Percentiles rank a stretch among this genome's conserved stretches.
phyloP scores from a whole-genome alignment of 2,329 filamentous ascomycete genomes.

The Alternaria triticina region DNA sequence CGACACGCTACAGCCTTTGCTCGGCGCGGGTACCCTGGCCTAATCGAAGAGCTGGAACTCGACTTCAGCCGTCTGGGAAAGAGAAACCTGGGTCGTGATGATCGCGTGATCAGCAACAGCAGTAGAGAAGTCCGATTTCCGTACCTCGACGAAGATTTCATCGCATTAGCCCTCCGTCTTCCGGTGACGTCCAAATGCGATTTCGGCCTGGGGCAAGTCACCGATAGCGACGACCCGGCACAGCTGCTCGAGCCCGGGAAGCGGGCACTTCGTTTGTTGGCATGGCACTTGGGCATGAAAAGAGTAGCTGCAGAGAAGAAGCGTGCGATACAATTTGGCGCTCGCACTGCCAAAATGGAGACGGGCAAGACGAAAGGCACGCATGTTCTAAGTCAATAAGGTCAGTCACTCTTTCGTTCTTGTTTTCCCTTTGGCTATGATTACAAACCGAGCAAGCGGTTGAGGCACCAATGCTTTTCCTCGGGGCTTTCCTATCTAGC shows the following conservation, averaged over 20 bases:
- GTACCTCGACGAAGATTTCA: constrained; percentile 84
- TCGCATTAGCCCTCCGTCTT: constrained; percentile 76
- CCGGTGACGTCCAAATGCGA: constrained; percentile 89
- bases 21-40: constrained; percentile 70
- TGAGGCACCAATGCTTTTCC: constrained; percentile 32
- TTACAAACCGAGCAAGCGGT: constrained; percentile 35
- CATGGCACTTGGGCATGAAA: constrained; percentile 74
- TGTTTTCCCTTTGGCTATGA: constrained; percentile 31
- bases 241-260: constrained; percentile 76
- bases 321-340: constrained; percentile 70
- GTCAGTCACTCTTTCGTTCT: constrained; percentile 23
- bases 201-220: constrained; percentile 61
- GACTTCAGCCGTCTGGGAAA: constrained; percentile 87
- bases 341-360: constrained; percentile 53
- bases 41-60: constrained; percentile 82
- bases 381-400: constrained; percentile 46
- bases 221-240: constrained; percentile 26
- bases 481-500: constrained; percentile 12
- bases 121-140: constrained; percentile 88
- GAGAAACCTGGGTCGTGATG: constrained; percentile 93
- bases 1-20: constrained; percentile 80
- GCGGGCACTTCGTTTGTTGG: constrained; percentile 77
- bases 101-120: constrained; percentile 89
- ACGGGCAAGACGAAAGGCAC: constrained; percentile 57
- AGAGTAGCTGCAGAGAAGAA: constrained; percentile 87